These are phyloP conservation scores for Phtheirospermum japonicum DNA, from an alignment of 257 asterid genomes.

Conservation along the genomic window DNA sequence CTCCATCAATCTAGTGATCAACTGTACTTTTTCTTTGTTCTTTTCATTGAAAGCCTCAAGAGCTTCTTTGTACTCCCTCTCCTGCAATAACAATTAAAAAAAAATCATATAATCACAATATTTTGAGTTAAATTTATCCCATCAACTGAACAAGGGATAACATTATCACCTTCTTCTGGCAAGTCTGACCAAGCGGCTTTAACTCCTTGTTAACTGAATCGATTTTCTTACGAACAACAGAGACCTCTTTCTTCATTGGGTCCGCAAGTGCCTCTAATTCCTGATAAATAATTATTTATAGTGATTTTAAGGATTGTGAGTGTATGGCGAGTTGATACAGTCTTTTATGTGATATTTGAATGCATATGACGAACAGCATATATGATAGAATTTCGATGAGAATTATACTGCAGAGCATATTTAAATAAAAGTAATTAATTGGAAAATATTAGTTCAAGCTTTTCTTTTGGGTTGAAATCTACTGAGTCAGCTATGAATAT, in stretches of 20 bases:
- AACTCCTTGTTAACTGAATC: conserved; percentile 84
- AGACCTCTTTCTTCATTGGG: conserved; percentile 92
- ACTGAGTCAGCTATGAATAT: too few species aligned
- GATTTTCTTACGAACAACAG: conserved; percentile 71
- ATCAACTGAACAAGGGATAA: background rate
- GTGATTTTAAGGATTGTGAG: too few species aligned
- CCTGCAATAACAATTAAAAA: conserved; percentile 44
- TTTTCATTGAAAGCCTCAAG: conserved; percentile 94
- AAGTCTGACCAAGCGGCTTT: conserved; percentile 80
- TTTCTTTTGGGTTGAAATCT: too few species aligned
- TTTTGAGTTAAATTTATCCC: background rate
- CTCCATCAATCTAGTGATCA: conserved; percentile 95
- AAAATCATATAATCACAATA: background rate
- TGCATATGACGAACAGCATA: background rate
- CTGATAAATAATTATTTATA: conserved; percentile 32
- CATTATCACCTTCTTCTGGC: conserved; percentile 87
- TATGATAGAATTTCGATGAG: background rate
- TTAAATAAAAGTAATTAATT: too few species aligned
- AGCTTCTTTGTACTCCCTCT: conserved; percentile 93
- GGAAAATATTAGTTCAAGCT: too few species aligned
- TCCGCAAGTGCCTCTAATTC: conserved; percentile 79
- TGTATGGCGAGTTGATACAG: background rate
- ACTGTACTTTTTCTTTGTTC: conserved; percentile 95
- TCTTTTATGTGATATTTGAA: background rate
- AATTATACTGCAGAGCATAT: too few species aligned